A percentile compares a stretch with the other conserved stretches of the same genome.
These are phyloP conservation scores for Metschnikowia corniflorae DNA, from an alignment of 805 yeast genomes.

Conservation along the genomic window DNA sequence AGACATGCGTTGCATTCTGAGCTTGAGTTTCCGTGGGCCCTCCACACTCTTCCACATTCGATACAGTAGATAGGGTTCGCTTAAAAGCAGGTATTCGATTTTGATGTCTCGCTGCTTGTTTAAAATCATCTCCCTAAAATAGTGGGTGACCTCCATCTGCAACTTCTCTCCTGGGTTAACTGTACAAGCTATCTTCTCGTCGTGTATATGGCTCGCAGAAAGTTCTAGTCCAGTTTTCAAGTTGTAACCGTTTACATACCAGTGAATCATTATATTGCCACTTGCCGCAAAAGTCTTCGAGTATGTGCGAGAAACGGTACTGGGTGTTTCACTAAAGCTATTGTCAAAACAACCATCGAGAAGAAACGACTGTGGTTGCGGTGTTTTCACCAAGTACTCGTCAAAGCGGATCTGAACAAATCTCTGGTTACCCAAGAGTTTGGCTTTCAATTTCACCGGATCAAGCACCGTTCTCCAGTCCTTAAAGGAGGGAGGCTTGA, in stretches of 20 bases:
- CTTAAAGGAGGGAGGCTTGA: slow-evolving; percentile 1
- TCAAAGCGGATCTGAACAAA: slow-evolving; percentile 7
- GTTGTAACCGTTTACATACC: too few species aligned
- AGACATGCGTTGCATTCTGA: too few species aligned
- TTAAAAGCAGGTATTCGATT: too few species aligned
- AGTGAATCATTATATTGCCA: too few species aligned
- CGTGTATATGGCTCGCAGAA: too few species aligned
- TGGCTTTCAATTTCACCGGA: slow-evolving; percentile 1
- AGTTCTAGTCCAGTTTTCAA: too few species aligned
- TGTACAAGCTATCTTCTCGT: slow-evolving; percentile 13
- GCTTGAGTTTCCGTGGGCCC: too few species aligned
- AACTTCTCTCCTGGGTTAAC: slow-evolving; percentile 13
- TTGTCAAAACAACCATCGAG: slow-evolving; percentile 16
- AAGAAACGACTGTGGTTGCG: slow-evolving; percentile 6
- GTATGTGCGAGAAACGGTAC: slow-evolving; percentile 8
- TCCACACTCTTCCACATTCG: too few species aligned
- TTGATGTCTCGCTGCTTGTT: slow-evolving; percentile 3
- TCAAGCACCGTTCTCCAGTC: slow-evolving; percentile 1
- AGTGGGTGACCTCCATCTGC: slow-evolving; percentile 13
- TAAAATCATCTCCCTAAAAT: slow-evolving; percentile 3
- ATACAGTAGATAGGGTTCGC: too few species aligned
- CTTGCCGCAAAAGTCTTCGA: slow-evolving; percentile 1
- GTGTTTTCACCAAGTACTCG: background rate
- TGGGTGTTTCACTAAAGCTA: slow-evolving; percentile 11
- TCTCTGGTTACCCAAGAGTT: background rate